Percentiles rank a stretch among this genome's conserved stretches.
These are phyloP conservation scores for Podaxis rugospora DNA, from an alignment of 768 basidiomycete genomes.

Conservation along the genomic window DNA sequence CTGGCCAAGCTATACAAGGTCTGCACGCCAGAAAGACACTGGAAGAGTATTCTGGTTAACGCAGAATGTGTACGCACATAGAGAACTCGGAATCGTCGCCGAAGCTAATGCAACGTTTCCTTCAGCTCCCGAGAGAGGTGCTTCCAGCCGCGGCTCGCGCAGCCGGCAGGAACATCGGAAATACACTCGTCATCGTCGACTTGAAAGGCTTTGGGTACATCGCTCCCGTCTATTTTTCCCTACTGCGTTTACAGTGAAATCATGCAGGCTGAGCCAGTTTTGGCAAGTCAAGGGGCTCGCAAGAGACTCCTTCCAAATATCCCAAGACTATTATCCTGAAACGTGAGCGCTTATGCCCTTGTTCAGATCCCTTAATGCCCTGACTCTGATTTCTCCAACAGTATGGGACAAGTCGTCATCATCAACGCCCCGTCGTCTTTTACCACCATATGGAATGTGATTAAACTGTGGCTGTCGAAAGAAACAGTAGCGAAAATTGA, in stretches of 20 bases:
- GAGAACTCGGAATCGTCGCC: not conserved
- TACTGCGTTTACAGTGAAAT: not conserved
- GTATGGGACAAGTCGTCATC: slow-evolving; percentile 70
- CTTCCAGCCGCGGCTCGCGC: slow-evolving; percentile 60
- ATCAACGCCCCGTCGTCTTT: slow-evolving; percentile 73
- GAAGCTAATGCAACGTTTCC: not conserved
- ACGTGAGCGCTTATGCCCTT: slow-evolving; percentile 34
- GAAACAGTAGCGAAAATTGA: slow-evolving; percentile 68
- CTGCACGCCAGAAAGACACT: slow-evolving; percentile 56
- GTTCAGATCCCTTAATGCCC: not conserved
- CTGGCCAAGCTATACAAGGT: slow-evolving; percentile 51
- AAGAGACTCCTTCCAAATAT: slow-evolving; percentile 62
- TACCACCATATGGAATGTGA: slow-evolving; percentile 63
- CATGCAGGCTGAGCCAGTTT: slow-evolving; percentile 54
- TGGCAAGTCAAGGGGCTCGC: slow-evolving; percentile 74
- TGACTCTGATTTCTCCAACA: slow-evolving; percentile 20
- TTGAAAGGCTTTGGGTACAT: slow-evolving; percentile 63
- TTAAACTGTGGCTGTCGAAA: slow-evolving; percentile 71
- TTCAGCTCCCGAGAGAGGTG: slow-evolving; percentile 56
- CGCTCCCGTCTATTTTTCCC: slow-evolving; percentile 13
- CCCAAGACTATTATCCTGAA: slow-evolving; percentile 77
- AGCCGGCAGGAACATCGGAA: slow-evolving; percentile 45
- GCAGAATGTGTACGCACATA: slow-evolving; percentile 43
- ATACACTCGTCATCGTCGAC: slow-evolving; percentile 63
- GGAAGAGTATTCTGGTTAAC: slow-evolving; percentile 61